phyloP scores from a whole-genome alignment of 192 early-diverging fungal species.

The Neocallimastix lanati region DNA sequence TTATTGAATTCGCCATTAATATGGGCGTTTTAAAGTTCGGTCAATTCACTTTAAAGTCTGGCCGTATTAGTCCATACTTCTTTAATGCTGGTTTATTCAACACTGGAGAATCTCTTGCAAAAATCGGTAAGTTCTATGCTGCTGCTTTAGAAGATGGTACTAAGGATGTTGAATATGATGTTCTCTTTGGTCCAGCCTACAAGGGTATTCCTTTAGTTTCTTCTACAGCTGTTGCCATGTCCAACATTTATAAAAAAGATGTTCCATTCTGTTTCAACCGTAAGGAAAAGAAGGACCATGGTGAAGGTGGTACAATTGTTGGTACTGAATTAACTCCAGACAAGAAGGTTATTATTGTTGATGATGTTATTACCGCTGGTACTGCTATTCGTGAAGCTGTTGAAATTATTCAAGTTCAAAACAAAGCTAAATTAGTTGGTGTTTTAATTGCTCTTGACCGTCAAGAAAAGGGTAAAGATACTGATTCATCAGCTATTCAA shows the following conservation, averaged over 20 bases:
- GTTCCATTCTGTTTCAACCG: constrained; percentile 88
- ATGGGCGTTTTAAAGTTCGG: constrained; percentile 82
- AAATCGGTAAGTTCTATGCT: constrained; percentile 80
- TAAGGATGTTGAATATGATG: constrained; percentile 55
- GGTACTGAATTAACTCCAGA: constrained; percentile 57
- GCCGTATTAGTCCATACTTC: constrained; percentile 91
- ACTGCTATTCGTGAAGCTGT: constrained; percentile 92
- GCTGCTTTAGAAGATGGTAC: constrained; percentile 37
- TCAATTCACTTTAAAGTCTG: constrained; percentile 81
- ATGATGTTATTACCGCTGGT: constrained; percentile 98
- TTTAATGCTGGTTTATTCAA: constrained; percentile 95
- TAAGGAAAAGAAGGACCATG: constrained; percentile 98
- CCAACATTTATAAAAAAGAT: constrained; percentile 29
- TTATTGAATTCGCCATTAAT: constrained; percentile 76
- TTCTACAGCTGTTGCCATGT: constrained; percentile 59
- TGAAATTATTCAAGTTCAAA: constrained; percentile 44
- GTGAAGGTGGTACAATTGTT: constrained; percentile 91
- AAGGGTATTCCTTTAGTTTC: constrained; percentile 92
- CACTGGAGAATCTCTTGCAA: constrained; percentile 61
- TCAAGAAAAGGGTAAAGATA: constrained; percentile 58
- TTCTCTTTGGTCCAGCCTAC: constrained; percentile 96
- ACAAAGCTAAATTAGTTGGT: constrained; percentile 56
- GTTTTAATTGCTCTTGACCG: constrained; percentile 87
- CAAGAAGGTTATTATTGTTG: constrained; percentile 58
- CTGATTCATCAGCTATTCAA: constrained; percentile 69